Evolutionary conservation across 345 rosid species (phyloP), one percentile per base, ranked within the genome.

Genomic region (Brassica nigra): DNA sequence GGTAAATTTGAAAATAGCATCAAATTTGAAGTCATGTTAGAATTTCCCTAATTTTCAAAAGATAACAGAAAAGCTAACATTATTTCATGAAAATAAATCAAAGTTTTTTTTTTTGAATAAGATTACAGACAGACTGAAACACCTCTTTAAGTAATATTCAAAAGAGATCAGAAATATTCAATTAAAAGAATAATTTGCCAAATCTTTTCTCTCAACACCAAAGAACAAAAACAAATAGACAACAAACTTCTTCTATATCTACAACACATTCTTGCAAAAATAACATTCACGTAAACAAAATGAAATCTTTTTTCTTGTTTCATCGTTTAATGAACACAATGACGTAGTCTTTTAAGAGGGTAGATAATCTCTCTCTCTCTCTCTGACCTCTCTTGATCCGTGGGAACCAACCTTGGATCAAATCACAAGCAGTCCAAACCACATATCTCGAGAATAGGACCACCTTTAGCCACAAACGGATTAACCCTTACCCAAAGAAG

Each of bases 401-500:
- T 81, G 80, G 74, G 65, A 71, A 55, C 15, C 61, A 75, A 70
- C 8, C 23, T 44, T 44, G 15, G 4, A 59, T 54, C 71, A 37
- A 5, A 20, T 80, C 85, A 90, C 96, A 87, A 70, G 76, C 99
- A 95, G 74, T 93, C 89, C 84, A 95, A 79, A 62, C 99, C 99
- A 11, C 98, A 95, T 9, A 95, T 62, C 84, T 95, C 99, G 70
- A 93, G 78, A 15, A 93, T 92, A 0, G 99, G 99, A 52, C 99
- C 99, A 2, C 89, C 96, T 77, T 74, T 91, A 0, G 89, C 86
- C 42, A 95, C 94, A 33, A 95, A 95, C 10, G 99, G 99, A 82
- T 95, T 95, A 78, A 95, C 80, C 62, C 99, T 79, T 15, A 95
- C 99, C 99, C 98, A 95, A 83, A 95, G 0, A 9, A 95, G 97